phyloP scores from a whole-genome alignment of 805 yeast species.

The Yamadazyma paraphyllophila region DNA sequence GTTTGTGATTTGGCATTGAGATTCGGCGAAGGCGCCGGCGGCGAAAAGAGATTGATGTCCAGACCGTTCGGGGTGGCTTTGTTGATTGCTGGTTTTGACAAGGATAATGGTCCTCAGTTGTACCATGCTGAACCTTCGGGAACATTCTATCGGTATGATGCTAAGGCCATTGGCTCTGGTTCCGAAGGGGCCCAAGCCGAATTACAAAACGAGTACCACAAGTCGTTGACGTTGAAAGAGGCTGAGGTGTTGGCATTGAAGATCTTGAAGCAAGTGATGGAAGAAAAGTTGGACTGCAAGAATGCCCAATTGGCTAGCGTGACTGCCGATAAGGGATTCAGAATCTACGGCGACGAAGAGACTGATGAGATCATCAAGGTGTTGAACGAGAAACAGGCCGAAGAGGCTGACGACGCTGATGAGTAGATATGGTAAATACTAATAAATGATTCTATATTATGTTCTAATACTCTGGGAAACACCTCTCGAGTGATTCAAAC shows the following conservation, averaged over 20 bases:
- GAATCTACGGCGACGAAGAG: slow-evolving; percentile 77
- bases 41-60: slow-evolving; percentile 93
- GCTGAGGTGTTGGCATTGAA: slow-evolving; percentile 89
- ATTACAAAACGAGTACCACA: slow-evolving; percentile 93
- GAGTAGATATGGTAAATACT: background rate
- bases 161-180: slow-evolving; percentile 98
- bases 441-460: background rate
- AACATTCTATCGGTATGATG: slow-evolving; percentile 95
- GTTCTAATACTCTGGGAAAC: slow-evolving; percentile 26
- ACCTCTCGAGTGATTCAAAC: slow-evolving; percentile 41
- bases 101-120: slow-evolving; percentile 91
- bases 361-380: slow-evolving; percentile 77
- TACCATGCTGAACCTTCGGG: slow-evolving; percentile 99
- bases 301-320: slow-evolving; percentile 95
- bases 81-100: slow-evolving; percentile 90
- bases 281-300: slow-evolving; percentile 91
- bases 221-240: slow-evolving; percentile 83
- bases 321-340: slow-evolving; percentile 81
- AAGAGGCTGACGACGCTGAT: slow-evolving; percentile 4
- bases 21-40: slow-evolving; percentile 96
- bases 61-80: slow-evolving; percentile 99
- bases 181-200: slow-evolving; percentile 99
- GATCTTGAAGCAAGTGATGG: slow-evolving; percentile 97
- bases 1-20: slow-evolving; percentile 96
- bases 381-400: slow-evolving; percentile 67